These are phyloP conservation scores for Aspergillus felis DNA, from an alignment of 2,329 filamentous ascomycete genomes.

Conservation along the genomic window DNA sequence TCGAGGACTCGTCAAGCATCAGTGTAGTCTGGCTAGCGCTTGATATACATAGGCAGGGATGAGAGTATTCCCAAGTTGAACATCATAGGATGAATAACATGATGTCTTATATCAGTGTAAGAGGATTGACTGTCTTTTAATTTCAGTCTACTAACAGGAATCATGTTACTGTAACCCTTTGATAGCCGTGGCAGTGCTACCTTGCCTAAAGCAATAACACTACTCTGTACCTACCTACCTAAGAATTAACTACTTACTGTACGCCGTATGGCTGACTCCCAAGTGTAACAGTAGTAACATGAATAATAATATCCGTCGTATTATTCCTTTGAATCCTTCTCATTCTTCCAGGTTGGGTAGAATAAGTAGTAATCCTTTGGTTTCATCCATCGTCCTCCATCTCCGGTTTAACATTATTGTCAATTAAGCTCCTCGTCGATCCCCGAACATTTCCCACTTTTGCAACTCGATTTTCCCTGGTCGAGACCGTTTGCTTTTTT, in stretches of 20 bases:
- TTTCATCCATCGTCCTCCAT: constrained; percentile 3
- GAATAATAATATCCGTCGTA: neutral
- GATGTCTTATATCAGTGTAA: neutral
- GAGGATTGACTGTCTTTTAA: neutral
- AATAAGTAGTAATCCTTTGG: neutral
- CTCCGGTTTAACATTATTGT: neutral
- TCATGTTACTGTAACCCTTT: neutral
- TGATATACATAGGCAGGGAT: neutral
- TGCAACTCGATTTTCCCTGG: neutral
- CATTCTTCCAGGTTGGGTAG: neutral
- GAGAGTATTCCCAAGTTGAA: neutral
- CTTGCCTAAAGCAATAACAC: neutral
- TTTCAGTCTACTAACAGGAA: neutral
- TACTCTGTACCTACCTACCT: no score
- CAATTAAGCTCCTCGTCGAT: constrained; percentile 14
- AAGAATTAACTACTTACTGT: no score
- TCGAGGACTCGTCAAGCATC: no score
- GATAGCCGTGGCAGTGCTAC: neutral
- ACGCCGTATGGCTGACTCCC: no score
- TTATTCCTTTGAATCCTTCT: no score
- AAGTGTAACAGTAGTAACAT: no score
- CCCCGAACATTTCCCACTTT: neutral
- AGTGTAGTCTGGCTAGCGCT: neutral
- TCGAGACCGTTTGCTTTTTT: constrained; percentile 1
- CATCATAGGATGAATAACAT: neutral